Percentiles rank a stretch among this genome's conserved stretches.
These are phyloP conservation scores for Erodium maritimum DNA, from an alignment of 345 rosid genomes.

Conservation along the genomic window DNA sequence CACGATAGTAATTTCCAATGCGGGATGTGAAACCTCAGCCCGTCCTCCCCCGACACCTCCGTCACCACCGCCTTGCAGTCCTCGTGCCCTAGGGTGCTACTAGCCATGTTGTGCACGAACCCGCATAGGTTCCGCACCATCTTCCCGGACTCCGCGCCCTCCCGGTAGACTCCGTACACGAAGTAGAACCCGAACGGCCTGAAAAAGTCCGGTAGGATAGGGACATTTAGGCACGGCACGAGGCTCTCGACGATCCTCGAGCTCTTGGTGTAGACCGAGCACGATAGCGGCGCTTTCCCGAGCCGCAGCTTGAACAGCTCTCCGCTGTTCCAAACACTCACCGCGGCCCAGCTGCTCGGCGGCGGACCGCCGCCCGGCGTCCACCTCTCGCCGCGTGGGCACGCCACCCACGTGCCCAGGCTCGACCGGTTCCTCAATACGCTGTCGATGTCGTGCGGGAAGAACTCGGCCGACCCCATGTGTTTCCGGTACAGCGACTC, in stretches of 20 bases:
- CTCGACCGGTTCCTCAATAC: constrained; percentile 49
- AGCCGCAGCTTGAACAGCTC: constrained; percentile 54
- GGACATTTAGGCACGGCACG: constrained; percentile 40
- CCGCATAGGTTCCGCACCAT: constrained; percentile 43
- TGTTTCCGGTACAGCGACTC: constrained; percentile 32
- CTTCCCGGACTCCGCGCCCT: constrained; percentile 48
- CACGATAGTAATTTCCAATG: constrained; percentile 68
- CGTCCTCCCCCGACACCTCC: constrained; percentile 42
- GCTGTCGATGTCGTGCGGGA: constrained; percentile 50
- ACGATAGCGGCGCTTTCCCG: constrained; percentile 47
- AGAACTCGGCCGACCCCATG: constrained; percentile 48
- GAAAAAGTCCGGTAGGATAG: constrained; percentile 44
- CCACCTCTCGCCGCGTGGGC: constrained; percentile 23
- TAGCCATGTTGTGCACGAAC: constrained; percentile 55
- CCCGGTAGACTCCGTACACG: constrained; percentile 51
- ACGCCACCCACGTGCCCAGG: constrained; percentile 80
- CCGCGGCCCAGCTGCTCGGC: constrained; percentile 56
- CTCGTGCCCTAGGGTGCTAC: constrained; percentile 16
- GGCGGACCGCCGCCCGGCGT: constrained; percentile 10
- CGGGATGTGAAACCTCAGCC: constrained; percentile 35
- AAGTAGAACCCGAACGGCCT: constrained; percentile 67
- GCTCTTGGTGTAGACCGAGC: constrained; percentile 34
- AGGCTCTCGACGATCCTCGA: constrained; percentile 30
- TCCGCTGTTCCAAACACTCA: constrained; percentile 76
- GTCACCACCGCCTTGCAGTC: constrained; percentile 52